Evolutionary conservation across 2,329 filamentous ascomycete species (phyloP).

Genomic region (Ophiosphaerella narmari): DNA sequence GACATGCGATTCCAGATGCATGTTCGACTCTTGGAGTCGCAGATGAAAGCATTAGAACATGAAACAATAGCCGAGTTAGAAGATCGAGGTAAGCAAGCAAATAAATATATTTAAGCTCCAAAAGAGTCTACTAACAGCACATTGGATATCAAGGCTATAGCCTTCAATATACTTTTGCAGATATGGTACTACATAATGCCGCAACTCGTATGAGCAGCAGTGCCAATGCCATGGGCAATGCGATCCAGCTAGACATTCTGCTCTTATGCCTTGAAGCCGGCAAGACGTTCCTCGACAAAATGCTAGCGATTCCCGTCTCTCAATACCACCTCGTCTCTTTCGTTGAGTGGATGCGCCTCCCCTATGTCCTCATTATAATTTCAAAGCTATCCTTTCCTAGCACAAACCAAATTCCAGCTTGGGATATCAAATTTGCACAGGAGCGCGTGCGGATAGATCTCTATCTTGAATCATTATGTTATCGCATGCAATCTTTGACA

Average conservation of each 20-base stretch:
- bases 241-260: conserved; percentile 18
- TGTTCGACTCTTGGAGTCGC: conserved; percentile 16
- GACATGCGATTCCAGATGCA: conserved; percentile 25
- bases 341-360: conserved; percentile 26
- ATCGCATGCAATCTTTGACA: conserved; percentile 23
- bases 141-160: conserved; percentile 13
- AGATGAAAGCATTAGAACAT: conserved; percentile 10
- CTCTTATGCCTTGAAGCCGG: conserved; percentile 61
- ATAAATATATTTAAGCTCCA: neutral
- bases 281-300: conserved; percentile 66
- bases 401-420: conserved; percentile 14
- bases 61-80: conserved; percentile 9
- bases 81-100: neutral
- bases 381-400: conserved; percentile 21
- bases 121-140: neutral
- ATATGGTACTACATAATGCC: conserved; percentile 18
- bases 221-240: neutral
- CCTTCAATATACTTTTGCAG: conserved; percentile 17
- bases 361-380: conserved; percentile 21
- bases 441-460: conserved; percentile 27
- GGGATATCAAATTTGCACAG: conserved; percentile 27
- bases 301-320: conserved; percentile 70
- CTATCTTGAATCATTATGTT: conserved; percentile 27
- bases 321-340: conserved; percentile 25
- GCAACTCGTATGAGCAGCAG: neutral